A percentile compares a stretch with the other conserved stretches of the same genome.
Conservation (phyloP, 306 rosid species). For the Citrullus mucosospermus region DNA sequence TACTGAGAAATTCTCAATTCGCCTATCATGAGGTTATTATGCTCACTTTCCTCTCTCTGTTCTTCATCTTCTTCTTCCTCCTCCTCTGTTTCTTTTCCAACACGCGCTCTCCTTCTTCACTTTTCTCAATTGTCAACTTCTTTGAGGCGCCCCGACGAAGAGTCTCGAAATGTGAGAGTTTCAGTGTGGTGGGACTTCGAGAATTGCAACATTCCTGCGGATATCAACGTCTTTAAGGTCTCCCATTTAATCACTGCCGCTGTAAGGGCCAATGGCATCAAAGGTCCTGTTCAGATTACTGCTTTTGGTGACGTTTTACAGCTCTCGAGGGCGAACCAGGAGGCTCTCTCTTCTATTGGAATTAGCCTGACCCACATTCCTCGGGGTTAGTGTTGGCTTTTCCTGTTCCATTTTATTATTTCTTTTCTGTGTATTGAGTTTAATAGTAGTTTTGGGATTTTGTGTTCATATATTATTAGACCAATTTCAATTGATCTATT, state of each 20-base stretch:
- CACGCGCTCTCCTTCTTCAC: constrained; percentile 6
- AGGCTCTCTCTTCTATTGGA: constrained; percentile 60
- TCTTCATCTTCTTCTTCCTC: background rate
- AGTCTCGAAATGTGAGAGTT: constrained; percentile 48
- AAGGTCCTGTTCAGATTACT: constrained; percentile 61
- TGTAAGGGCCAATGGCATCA: constrained; percentile 63
- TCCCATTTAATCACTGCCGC: constrained; percentile 43
- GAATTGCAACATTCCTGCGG: constrained; percentile 45
- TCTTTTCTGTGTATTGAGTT: background rate
- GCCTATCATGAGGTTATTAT: constrained; percentile 14
- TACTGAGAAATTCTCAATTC: background rate
- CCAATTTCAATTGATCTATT: background rate
- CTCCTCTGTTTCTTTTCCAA: constrained; percentile 3
- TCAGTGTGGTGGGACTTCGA: constrained; percentile 98
- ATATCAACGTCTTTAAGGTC: constrained; percentile 27
- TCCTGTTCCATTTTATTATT: background rate
- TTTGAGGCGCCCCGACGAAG: constrained; percentile 40
- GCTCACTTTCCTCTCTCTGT: background rate
- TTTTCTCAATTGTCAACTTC: constrained; percentile 21
- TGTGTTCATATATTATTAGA: background rate
- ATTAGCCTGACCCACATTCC: constrained; percentile 60
- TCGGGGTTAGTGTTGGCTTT: constrained; percentile 23
- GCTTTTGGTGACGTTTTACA: constrained; percentile 64
- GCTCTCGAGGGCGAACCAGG: constrained; percentile 51
- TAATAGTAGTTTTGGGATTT: background rate